These are phyloP conservation scores for Ogataea corticis DNA, from an alignment of 805 yeast species.

Conservation along the genomic window DNA sequence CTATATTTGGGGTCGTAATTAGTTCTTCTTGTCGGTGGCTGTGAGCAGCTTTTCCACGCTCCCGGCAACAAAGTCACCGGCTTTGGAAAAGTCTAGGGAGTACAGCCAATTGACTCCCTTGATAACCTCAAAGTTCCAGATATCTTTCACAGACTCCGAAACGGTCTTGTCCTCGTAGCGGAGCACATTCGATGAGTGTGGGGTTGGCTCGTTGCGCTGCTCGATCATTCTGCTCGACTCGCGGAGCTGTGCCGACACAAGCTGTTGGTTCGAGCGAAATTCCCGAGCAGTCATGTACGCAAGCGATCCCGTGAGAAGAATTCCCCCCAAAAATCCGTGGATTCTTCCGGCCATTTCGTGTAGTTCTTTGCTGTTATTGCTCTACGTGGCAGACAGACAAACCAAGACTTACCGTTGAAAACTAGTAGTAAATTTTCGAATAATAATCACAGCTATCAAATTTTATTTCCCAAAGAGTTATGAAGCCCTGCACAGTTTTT, in stretches of 20 bases:
- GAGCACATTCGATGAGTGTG: constrained; percentile 44
- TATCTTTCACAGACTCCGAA: constrained; percentile 66
- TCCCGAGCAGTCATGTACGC: constrained; percentile 63
- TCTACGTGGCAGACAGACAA: too few relatives aligned
- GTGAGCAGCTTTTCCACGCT: constrained; percentile 17
- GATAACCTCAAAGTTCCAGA: constrained; percentile 77
- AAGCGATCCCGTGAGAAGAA: constrained; percentile 59
- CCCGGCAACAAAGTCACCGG: constrained; percentile 14
- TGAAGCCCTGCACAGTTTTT: neutral
- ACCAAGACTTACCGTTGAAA: neutral
- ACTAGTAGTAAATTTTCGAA: neutral
- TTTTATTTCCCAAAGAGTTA: neutral
- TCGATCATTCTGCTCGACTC: constrained; percentile 52
- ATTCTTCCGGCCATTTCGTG: constrained; percentile 43
- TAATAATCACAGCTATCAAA: neutral
- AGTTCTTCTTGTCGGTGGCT: constrained; percentile 3
- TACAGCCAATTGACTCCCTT: constrained; percentile 65
- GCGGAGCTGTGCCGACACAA: constrained; percentile 47
- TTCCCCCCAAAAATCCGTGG: constrained; percentile 60
- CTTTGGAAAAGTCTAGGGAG: constrained; percentile 25
- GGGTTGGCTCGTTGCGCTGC: constrained; percentile 50
- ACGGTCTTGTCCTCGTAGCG: constrained; percentile 48
- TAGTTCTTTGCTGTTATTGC: too few relatives aligned
- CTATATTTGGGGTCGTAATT: constrained; percentile 1
- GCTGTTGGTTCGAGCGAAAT: constrained; percentile 47